Percentiles rank a stretch among this genome's conserved stretches.
Evolutionary conservation across 805 yeast species (phyloP).

Genomic region (baker's yeast (Saccharomyces cerevisiae)): DNA sequence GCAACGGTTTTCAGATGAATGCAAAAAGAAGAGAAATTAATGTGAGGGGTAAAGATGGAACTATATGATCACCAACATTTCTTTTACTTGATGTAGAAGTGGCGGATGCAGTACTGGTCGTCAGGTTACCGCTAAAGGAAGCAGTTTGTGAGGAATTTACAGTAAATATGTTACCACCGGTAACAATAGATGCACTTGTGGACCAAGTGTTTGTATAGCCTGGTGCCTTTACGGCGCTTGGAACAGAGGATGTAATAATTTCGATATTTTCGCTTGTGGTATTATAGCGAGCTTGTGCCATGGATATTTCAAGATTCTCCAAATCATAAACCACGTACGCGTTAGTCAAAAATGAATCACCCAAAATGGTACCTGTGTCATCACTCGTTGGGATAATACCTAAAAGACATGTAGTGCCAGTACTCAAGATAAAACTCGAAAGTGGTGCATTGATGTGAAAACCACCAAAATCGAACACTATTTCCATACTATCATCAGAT

Average conservation of each 20-base stretch:
- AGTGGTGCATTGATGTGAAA: constrained; percentile 44
- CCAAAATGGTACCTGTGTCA: constrained; percentile 34
- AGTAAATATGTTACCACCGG: constrained; percentile 27
- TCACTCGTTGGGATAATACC: constrained; percentile 30
- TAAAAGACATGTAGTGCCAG: constrained; percentile 34
- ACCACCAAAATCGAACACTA: constrained; percentile 52
- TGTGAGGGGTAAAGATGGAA: constrained; percentile 3
- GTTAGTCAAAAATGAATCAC: constrained; percentile 49
- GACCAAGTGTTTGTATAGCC: constrained; percentile 40
- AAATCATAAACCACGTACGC: constrained; percentile 61
- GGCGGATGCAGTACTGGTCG: not conserved
- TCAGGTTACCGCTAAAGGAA: not conserved
- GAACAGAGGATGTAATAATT: constrained; percentile 29
- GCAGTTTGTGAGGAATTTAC: constrained; percentile 1
- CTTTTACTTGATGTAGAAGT: constrained; percentile 1
- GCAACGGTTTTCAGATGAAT: not conserved
- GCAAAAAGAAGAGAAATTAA: constrained; percentile 1
- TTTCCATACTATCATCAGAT: constrained; percentile 23
- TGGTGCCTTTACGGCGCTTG: constrained; percentile 42
- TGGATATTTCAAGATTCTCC: constrained; percentile 46
- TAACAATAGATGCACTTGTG: constrained; percentile 14
- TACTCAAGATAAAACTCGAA: constrained; percentile 22
- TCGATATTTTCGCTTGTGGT: constrained; percentile 16
- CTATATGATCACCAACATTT: constrained; percentile 3
- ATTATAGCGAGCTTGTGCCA: constrained; percentile 40